Conservation (phyloP, 768 basidiomycete species). For the Naganishia friedmannii region DNA sequence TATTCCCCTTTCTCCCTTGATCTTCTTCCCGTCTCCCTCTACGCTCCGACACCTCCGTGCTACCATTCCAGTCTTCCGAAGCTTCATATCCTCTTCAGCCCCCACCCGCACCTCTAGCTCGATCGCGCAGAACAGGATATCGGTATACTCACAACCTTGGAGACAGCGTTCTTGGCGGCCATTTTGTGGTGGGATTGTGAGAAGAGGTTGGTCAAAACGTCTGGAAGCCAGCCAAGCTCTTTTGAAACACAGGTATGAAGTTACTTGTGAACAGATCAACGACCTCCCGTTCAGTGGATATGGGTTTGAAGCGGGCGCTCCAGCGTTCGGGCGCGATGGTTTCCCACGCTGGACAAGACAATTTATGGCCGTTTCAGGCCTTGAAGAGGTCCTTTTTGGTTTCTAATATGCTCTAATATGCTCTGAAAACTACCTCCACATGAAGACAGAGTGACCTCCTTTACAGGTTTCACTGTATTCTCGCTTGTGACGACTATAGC, state of each 20-base stretch:
- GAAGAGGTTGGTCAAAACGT: not conserved
- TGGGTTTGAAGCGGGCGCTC: conserved; percentile 4
- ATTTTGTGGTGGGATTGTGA: conserved; percentile 36
- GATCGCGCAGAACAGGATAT: conserved; percentile 8
- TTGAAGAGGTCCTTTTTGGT: too few relatives aligned
- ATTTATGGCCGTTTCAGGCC: too few relatives aligned
- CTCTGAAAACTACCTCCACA: too few relatives aligned
- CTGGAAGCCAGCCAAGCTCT: not conserved
- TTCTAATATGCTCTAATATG: too few relatives aligned
- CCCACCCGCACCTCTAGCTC: not conserved
- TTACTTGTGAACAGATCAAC: not conserved
- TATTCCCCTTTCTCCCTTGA: not conserved
- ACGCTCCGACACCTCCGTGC: too few relatives aligned
- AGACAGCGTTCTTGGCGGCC: conserved; percentile 47
- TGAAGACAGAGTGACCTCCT: too few relatives aligned
- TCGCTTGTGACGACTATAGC: too few relatives aligned
- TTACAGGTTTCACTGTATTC: too few relatives aligned
- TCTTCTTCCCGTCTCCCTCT: not conserved
- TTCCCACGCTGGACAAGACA: too few relatives aligned
- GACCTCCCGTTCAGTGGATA: not conserved
- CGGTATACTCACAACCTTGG: conserved; percentile 44
- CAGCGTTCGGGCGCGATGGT: not conserved
- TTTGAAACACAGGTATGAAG: too few relatives aligned
- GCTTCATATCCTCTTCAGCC: not conserved
- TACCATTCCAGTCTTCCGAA: not conserved